Conservation (phyloP, 768 basidiomycete genomes). For the Pulveroboletus sp. region DNA sequence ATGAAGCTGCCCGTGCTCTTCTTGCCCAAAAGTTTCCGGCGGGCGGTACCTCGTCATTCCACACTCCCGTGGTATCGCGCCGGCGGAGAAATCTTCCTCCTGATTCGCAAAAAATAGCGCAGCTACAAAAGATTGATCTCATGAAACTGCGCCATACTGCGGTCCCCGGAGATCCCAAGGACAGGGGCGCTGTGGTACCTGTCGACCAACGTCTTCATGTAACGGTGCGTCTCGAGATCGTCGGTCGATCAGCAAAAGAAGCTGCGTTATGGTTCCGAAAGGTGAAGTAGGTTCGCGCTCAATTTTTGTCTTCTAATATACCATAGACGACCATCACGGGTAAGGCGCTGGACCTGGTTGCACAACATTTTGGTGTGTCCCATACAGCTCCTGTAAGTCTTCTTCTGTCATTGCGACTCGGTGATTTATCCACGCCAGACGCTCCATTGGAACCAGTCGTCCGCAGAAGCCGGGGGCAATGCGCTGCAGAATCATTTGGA, state of each 20-base stretch:
- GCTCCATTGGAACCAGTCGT: slow-evolving; percentile 34
- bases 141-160: slow-evolving; percentile 78
- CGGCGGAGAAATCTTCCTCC: slow-evolving; percentile 34
- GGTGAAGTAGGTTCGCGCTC: slow-evolving; percentile 34
- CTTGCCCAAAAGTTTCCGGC: slow-evolving; percentile 49
- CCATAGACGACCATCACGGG: slow-evolving; percentile 52
- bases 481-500: slow-evolving; percentile 45
- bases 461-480: slow-evolving; percentile 22
- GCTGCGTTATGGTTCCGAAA: slow-evolving; percentile 67
- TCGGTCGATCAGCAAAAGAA: slow-evolving; percentile 32
- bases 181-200: slow-evolving; percentile 42
- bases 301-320: slow-evolving; percentile 1
- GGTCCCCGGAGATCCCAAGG: slow-evolving; percentile 54
- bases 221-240: slow-evolving; percentile 34
- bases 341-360: slow-evolving; percentile 55
- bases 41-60: slow-evolving; percentile 8
- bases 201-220: slow-evolving; percentile 58
- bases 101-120: slow-evolving; percentile 51
- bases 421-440: slow-evolving; percentile 36
- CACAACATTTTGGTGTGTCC: slow-evolving; percentile 19
- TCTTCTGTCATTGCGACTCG: not conserved
- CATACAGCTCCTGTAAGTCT: slow-evolving; percentile 13
- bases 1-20: slow-evolving; percentile 46
- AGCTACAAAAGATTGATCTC: slow-evolving; percentile 52
- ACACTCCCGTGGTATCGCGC: slow-evolving; percentile 26